Evolutionary conservation across 1,284 basidiomycete species (phyloP).

Genomic region (Fistulinella staudtii): DNA sequence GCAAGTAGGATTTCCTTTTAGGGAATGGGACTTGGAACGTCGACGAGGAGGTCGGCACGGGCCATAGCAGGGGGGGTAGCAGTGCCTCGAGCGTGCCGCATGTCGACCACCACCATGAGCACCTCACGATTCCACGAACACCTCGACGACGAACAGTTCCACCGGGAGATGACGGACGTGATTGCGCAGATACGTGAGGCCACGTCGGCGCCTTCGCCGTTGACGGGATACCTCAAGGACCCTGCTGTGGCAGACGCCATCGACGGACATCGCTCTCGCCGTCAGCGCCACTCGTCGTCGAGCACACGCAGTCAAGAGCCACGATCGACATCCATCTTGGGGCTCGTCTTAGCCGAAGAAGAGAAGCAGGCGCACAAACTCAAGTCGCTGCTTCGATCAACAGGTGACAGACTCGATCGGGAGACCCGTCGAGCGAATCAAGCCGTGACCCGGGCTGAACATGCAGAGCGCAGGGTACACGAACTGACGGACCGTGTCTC

Average conservation of each 20-base stretch:
- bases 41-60: slow-evolving; percentile 10
- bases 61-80: neutral
- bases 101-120: too few species aligned
- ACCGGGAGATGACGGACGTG: slow-evolving; percentile 28
- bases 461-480: slow-evolving; percentile 47
- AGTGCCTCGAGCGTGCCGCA: slow-evolving; percentile 11
- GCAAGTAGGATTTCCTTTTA: slow-evolving; percentile 13
- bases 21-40: neutral
- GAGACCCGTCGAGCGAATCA: slow-evolving; percentile 53
- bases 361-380: slow-evolving; percentile 56
- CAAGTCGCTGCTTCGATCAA: slow-evolving; percentile 50
- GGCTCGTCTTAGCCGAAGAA: slow-evolving; percentile 54
- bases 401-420: slow-evolving; percentile 53
- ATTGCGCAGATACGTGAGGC: slow-evolving; percentile 35
- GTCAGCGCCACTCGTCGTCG: slow-evolving; percentile 19
- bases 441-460: slow-evolving; percentile 48
- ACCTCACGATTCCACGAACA: slow-evolving; percentile 33
- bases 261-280: slow-evolving; percentile 17
- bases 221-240: slow-evolving; percentile 30
- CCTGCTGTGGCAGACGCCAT: slow-evolving; percentile 28
- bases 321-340: slow-evolving; percentile 26
- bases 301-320: slow-evolving; percentile 3
- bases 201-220: slow-evolving; percentile 32
- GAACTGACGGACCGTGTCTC: slow-evolving; percentile 39
- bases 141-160: slow-evolving; percentile 20